Conservation (phyloP, 2,329 filamentous ascomycete genomes). For the Fusarium oligoseptatum region DNA sequence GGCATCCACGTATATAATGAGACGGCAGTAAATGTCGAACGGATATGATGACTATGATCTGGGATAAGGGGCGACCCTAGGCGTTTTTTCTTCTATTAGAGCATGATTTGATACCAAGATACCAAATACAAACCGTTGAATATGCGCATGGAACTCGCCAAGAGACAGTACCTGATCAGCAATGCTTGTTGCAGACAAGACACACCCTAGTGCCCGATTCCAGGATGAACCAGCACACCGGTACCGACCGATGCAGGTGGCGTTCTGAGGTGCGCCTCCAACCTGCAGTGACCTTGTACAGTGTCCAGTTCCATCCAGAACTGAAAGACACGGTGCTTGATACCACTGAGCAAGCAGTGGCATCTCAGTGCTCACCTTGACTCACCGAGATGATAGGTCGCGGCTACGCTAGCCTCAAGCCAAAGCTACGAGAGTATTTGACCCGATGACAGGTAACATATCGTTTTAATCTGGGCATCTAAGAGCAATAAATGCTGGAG, state of each 20-base stretch:
- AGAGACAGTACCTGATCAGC: background rate
- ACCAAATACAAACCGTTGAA: slow-evolving; percentile 28
- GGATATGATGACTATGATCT: slow-evolving; percentile 28
- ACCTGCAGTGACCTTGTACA: background rate
- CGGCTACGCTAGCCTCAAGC: slow-evolving; percentile 14
- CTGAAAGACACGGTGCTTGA: slow-evolving; percentile 10
- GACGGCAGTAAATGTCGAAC: slow-evolving; percentile 22
- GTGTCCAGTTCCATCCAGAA: background rate
- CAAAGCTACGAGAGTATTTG: background rate
- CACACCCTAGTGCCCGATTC: background rate
- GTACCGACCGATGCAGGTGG: slow-evolving; percentile 10
- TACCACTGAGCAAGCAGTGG: slow-evolving; percentile 20
- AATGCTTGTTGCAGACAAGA: background rate
- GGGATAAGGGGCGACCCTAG: slow-evolving; percentile 23
- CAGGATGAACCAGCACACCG: slow-evolving; percentile 2
- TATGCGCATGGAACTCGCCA: background rate
- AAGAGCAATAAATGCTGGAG: background rate
- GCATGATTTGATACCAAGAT: slow-evolving; percentile 20
- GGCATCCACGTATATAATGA: slow-evolving; percentile 29
- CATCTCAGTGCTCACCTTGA: slow-evolving; percentile 1
- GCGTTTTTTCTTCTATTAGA: slow-evolving; percentile 23
- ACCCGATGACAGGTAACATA: background rate
- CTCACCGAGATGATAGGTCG: slow-evolving; percentile 1
- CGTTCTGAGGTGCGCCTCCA: background rate
- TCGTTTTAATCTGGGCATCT: background rate